Evolutionary conservation across 2,329 filamentous ascomycete genomes (phyloP), one percentile per base, ranked within the genome.

Genomic region (Fulvia fulva): DNA sequence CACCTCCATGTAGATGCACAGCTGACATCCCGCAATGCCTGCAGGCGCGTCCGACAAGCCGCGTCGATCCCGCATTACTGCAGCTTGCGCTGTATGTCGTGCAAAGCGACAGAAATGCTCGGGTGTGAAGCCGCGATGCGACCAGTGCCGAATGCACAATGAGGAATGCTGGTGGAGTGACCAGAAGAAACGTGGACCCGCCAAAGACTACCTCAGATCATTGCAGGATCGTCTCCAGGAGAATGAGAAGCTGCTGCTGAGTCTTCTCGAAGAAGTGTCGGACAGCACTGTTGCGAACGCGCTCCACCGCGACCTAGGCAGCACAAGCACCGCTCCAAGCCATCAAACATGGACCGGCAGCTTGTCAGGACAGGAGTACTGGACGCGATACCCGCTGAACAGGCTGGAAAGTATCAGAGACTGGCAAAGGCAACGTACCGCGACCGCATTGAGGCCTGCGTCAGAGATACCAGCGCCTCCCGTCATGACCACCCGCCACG

Each of bases 161-260:
- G 63, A 65, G 41, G 62, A 65, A 14, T 65, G 63, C 55, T 64
- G 63, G 62, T 65, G 63, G 63, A 64, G 62, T 32, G 63, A 65
- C 34, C 61, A 61, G 54, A 65, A 65, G 62, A 65, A 65, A 46
- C 58, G 63, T 51, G 63, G 63, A 37, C 63, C 63, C 14, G 63
- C 63, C 14, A 65, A 65, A 51, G 63, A 65, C 51, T 64, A 65
- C 26, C 51, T 65, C 5, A 54, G 63, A 51, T 62, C 62, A n/a
- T 37, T 65, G 25, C 63, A 65, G 49, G 63, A 65, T 28, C 58
- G 63, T 5, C 60, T 65, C 1, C 63, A 65, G 56, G 62, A 65
- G 44, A 65, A 60, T 0, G 63, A 65, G 51, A 53, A 51, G 44
- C 50, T 64, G 11, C 51, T 65, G 1, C 56, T 65, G 3, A 60